Conservation (phyloP, 2,329 filamentous ascomycete genomes). For the Thielaviopsis musarum region DNA sequence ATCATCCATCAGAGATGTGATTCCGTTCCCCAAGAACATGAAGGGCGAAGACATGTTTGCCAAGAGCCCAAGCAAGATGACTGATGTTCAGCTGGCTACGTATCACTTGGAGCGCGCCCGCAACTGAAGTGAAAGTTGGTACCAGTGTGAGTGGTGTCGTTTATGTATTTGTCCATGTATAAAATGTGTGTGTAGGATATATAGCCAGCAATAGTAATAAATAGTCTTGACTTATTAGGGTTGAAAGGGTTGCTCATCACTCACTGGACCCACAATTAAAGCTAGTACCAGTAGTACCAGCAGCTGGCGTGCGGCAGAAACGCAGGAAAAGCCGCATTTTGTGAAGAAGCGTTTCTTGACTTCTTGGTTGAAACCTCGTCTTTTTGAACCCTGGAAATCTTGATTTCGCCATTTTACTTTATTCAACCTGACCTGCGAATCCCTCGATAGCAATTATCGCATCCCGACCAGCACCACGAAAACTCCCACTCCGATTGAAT, state of each 20-base stretch:
- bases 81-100: conserved; percentile 32
- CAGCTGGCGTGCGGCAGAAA: background rate
- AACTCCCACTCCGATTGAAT: too few relatives aligned
- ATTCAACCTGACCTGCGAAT: background rate
- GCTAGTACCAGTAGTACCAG: too few relatives aligned
- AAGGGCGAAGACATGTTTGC: conserved; percentile 78
- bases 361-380: background rate
- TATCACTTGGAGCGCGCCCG: conserved; percentile 27
- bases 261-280: background rate
- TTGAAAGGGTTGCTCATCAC: background rate
- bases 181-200: background rate
- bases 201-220: background rate
- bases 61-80: conserved; percentile 55
- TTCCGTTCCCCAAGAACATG: conserved; percentile 90
- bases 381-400: background rate
- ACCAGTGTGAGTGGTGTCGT: too few relatives aligned
- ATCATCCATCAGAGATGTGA: conserved; percentile 74
- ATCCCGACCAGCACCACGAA: background rate
- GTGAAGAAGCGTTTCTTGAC: background rate
- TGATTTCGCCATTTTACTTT: background rate
- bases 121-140: background rate
- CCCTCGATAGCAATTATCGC: background rate
- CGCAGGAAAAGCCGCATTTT: conserved; percentile 5
- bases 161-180: background rate
- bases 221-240: background rate